Base-by-base conservation (phyloP, 2,329 filamentous ascomycete species). In the Seiridium cupressi region DNA sequence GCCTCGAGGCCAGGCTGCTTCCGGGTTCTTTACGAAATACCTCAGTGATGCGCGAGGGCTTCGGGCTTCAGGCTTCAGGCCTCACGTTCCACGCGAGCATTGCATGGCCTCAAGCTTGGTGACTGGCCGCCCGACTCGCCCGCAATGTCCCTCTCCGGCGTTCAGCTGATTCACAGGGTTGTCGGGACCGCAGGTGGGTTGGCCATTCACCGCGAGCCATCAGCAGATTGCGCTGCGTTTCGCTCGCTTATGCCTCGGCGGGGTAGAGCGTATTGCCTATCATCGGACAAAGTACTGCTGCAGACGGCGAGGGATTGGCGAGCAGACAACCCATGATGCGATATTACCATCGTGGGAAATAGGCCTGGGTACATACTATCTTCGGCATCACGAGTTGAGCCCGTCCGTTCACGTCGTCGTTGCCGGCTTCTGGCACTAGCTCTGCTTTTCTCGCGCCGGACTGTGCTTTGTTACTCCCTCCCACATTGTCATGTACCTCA, bases 291-390 rank as follows among this genome's bases (percentile, higher is more conserved):
- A 26, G 18, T 26, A 26, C 18, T 26, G 18, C 18, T 26, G 18
- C 18, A 26, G 18, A 26, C 18, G 18, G 18, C 18, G 18, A 26
- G 18, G 18, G 18, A 42, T 13, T 42, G 38, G 38, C 7, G 13
- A 42, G 13, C 7, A 8, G 38, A 42, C 13, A 13, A 42, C 13
- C 7, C 7, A 42, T 42, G 38, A 42, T 53, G 49, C 64, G 66
- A 65, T 63, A 61, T 61, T 64, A 26, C 18, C 18, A 26, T 26
- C 18, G 18, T 26, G 18, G 18, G 18, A 26, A 26, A 26, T 26
- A 1, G 18, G 18, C 18, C 18, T 26, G 18, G 18, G 18, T 26
- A 26, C 18, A 26, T 26, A 26, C 18, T 26, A 26, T 26, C 18
- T 26, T 26, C 18, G 18, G 18, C 18, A 26, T 26, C 18, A 26